These are phyloP conservation scores for Aureobasidium leucospermi DNA, from an alignment of 2,329 filamentous ascomycete genomes.

Conservation along the genomic window DNA sequence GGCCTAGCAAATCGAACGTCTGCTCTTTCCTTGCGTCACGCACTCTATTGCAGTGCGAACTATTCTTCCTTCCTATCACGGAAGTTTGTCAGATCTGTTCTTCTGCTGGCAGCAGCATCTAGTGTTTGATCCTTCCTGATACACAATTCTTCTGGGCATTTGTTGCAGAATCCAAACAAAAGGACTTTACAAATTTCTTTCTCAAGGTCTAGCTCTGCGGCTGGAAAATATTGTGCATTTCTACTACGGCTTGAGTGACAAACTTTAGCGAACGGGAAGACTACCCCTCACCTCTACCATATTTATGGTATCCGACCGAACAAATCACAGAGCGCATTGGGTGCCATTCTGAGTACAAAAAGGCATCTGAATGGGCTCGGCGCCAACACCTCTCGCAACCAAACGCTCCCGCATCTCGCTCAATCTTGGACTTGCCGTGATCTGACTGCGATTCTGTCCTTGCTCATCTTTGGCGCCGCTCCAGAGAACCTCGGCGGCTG, in stretches of 20 bases:
- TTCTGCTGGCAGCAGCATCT: too few species aligned
- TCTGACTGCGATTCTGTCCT: slow-evolving; percentile 63
- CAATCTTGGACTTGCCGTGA: slow-evolving; percentile 61
- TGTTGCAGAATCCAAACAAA: too few species aligned
- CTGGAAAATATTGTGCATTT: too few species aligned
- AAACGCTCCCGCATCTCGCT: slow-evolving; percentile 71
- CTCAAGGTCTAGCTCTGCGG: too few species aligned
- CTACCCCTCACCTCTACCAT: background rate
- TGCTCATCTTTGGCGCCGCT: slow-evolving; percentile 58
- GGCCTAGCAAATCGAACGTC: background rate
- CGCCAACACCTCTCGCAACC: slow-evolving; percentile 58
- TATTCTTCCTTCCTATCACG: too few species aligned
- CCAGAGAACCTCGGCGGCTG: slow-evolving; percentile 75
- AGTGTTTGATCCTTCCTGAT: too few species aligned
- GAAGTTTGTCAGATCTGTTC: too few species aligned
- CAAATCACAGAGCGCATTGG: slow-evolving; percentile 32
- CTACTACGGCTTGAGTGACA: too few species aligned
- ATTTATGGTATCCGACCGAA: background rate
- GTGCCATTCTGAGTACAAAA: slow-evolving; percentile 60
- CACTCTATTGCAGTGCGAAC: background rate
- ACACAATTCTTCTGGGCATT: too few species aligned
- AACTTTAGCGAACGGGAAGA: too few species aligned
- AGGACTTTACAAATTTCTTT: too few species aligned
- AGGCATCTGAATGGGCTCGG: slow-evolving; percentile 62
- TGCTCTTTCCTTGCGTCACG: background rate